Conservation (phyloP, 371 early-diverging fungal species). For the Rhizopus stolonifer region DNA sequence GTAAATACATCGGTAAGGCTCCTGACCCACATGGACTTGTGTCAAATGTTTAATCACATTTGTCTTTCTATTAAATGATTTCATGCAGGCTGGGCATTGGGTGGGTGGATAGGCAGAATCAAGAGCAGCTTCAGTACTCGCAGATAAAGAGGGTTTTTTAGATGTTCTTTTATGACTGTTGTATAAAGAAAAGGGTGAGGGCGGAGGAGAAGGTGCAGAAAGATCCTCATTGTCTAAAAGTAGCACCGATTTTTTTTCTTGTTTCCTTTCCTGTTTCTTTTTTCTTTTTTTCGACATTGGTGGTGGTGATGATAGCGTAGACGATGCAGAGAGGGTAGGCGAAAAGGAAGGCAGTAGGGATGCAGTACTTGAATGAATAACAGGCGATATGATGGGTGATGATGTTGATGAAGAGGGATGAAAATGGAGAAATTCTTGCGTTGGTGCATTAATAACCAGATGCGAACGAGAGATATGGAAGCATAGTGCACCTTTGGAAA, state of each 20-base stretch:
- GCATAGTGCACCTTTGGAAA: slow-evolving; percentile 28
- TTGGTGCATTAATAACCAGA: slow-evolving; percentile 10
- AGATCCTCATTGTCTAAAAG: background rate
- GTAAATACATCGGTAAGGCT: slow-evolving; percentile 49
- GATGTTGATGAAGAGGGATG: slow-evolving; percentile 4
- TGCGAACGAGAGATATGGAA: slow-evolving; percentile 32
- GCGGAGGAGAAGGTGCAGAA: slow-evolving; percentile 24
- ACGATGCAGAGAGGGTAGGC: background rate
- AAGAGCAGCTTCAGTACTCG: slow-evolving; percentile 26
- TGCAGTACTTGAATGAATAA: background rate
- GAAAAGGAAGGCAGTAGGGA: slow-evolving; percentile 1
- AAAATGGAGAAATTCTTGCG: slow-evolving; percentile 6
- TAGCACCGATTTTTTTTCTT: background rate
- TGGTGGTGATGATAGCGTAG: slow-evolving; percentile 1
- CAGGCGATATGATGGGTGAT: background rate
- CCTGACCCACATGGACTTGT: slow-evolving; percentile 39
- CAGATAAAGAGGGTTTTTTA: slow-evolving; percentile 32
- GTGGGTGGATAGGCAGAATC: slow-evolving; percentile 41
- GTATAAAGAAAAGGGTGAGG: slow-evolving; percentile 20
- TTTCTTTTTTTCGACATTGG: background rate
- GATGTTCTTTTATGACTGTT: slow-evolving; percentile 21
- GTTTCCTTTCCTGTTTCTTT: slow-evolving; percentile 1
- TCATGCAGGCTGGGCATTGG: slow-evolving; percentile 43
- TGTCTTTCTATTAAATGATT: slow-evolving; percentile 41
- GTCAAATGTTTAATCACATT: slow-evolving; percentile 50